Percentiles rank a stretch among this genome's conserved stretches.
phyloP scores from a whole-genome alignment of 495 filamentous ascomycete species.

The Aspergillus campestris region DNA sequence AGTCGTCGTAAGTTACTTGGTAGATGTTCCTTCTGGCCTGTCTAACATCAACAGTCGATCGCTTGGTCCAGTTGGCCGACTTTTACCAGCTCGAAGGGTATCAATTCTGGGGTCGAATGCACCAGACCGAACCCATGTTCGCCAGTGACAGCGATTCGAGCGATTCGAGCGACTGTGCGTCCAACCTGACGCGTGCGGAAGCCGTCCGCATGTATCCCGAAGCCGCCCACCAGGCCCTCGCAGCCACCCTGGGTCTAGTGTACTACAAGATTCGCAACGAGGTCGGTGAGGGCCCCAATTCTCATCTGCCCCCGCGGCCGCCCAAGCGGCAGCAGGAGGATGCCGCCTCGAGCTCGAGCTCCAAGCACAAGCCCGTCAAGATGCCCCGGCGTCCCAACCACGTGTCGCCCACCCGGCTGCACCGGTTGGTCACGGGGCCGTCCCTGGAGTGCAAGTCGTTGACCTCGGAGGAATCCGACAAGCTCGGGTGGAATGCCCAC shows the following conservation, averaged over 20 bases:
- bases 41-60: slow-evolving; percentile 28
- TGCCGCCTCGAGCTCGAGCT: slow-evolving; percentile 20
- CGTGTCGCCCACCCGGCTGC: slow-evolving; percentile 25
- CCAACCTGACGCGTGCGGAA: slow-evolving; percentile 23
- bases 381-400: slow-evolving; percentile 25
- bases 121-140: slow-evolving; percentile 19
- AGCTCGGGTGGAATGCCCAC: slow-evolving; percentile 32
- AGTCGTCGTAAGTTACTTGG: slow-evolving; percentile 28
- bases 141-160: slow-evolving; percentile 31
- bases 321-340: slow-evolving; percentile 33
- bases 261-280: slow-evolving; percentile 39
- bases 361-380: slow-evolving; percentile 32
- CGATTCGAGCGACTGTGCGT: slow-evolving; percentile 27
- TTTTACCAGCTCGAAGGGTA: slow-evolving; percentile 36
- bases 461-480: slow-evolving; percentile 28
- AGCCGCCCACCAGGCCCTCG: slow-evolving; percentile 33
- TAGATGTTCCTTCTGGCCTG: neutral
- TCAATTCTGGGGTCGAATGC: slow-evolving; percentile 31
- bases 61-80: slow-evolving; percentile 32
- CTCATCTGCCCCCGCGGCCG: slow-evolving; percentile 17
- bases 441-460: slow-evolving; percentile 31
- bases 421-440: slow-evolving; percentile 26
- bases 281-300: slow-evolving; percentile 26
- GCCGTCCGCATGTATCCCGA: slow-evolving; percentile 30
- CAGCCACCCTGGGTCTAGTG: slow-evolving; percentile 31